phyloP scores from a whole-genome alignment of 192 early-diverging fungal species.

The Coemansia sp. region DNA sequence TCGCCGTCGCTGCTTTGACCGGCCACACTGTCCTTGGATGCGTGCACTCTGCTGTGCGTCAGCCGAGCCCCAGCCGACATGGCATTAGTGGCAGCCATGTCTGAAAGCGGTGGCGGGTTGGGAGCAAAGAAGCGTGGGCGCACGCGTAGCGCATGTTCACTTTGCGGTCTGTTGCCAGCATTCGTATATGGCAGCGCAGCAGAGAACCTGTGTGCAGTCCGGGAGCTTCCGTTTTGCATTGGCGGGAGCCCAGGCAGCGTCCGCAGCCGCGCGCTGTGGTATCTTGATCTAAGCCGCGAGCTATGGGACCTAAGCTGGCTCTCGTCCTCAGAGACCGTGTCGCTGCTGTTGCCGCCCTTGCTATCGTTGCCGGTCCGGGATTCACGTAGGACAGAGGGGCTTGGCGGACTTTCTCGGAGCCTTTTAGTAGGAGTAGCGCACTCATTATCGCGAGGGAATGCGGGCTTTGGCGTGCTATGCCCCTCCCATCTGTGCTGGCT shows the following conservation, averaged over 20 bases:
- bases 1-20: conserved; percentile 15
- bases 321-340: conserved; percentile 49
- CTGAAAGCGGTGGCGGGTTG: background rate
- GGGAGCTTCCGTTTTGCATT: background rate
- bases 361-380: background rate
- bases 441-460: background rate
- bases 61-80: background rate
- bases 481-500: conserved; percentile 36
- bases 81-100: no score
- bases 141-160: background rate
- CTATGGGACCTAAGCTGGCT: conserved; percentile 38
- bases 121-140: background rate
- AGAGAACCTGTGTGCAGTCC: background rate
- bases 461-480: conserved; percentile 28
- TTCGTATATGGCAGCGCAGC: background rate
- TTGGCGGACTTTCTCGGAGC: background rate
- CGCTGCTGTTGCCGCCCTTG: conserved; percentile 25
- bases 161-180: background rate
- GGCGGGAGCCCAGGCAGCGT: conserved; percentile 5
- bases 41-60: no score
- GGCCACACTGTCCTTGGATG: no score
- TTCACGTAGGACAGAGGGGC: no score
- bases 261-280: conserved; percentile 23
- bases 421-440: background rate
- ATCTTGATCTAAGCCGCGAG: conserved; percentile 20